Percentiles rank a stretch among this genome's conserved stretches.
Conservation (phyloP, 257 asterid genomes). For the Striga asiatica region DNA sequence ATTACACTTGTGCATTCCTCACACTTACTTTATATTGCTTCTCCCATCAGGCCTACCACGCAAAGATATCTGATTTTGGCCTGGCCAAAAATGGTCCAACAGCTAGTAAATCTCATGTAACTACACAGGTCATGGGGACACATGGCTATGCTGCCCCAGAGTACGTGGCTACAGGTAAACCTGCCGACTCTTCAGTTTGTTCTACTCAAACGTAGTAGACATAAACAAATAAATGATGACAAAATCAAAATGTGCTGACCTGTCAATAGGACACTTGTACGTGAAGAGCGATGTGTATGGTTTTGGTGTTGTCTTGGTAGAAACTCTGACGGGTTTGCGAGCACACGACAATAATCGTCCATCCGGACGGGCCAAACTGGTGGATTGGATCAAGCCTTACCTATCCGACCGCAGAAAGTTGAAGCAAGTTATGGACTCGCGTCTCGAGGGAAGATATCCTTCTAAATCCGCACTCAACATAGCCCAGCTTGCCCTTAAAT, state of each 20-base stretch:
- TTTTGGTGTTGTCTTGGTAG: conserved; percentile 42
- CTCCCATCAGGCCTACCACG: conserved; percentile 28
- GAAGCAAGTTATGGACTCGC: conserved; percentile 36
- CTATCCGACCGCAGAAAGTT: conserved; percentile 37
- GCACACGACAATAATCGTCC: conserved; percentile 38
- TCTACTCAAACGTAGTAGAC: too few relatives aligned
- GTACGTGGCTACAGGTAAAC: conserved; percentile 43
- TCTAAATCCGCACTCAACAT: conserved; percentile 27
- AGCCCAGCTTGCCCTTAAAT: conserved; percentile 35
- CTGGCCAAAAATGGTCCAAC: conserved; percentile 48
- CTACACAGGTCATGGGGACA: conserved; percentile 47
- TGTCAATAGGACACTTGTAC: conserved; percentile 53
- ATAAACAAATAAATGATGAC: too few relatives aligned
- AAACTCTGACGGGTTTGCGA: conserved; percentile 44
- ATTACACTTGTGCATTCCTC: neutral
- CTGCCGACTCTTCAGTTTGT: neutral
- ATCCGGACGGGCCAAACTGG: conserved; percentile 24
- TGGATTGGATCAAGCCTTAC: conserved; percentile 45
- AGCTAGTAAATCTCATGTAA: conserved; percentile 36
- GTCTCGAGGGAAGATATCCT: conserved; percentile 34
- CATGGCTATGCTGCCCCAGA: conserved; percentile 50
- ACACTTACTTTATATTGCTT: too few relatives aligned
- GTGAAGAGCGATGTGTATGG: conserved; percentile 55
- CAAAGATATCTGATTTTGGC: conserved; percentile 51
- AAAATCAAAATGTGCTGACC: neutral